Evolutionary conservation across 139 green algal species (phyloP).

Genomic region (Volvox reticuliferus): DNA sequence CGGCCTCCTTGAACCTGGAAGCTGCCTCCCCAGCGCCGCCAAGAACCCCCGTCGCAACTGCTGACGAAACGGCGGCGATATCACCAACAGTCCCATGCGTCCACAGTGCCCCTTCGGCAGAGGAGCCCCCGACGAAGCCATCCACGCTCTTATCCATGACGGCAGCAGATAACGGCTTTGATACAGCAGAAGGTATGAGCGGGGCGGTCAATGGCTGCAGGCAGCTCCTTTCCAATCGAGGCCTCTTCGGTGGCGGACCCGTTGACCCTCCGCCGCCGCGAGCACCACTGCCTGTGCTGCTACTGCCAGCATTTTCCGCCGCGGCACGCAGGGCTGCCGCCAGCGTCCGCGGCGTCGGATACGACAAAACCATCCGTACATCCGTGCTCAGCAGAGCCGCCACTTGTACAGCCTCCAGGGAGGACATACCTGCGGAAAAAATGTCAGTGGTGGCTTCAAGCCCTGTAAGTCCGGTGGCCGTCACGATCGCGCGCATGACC

Average conservation of each 20-base stretch:
- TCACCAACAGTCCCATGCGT: too few species aligned
- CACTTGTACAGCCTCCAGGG: slow-evolving; percentile 39
- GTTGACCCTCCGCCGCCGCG: neutral
- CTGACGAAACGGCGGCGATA: neutral
- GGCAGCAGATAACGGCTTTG: neutral
- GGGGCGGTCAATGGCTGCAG: neutral
- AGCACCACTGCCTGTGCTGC: neutral
- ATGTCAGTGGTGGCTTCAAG: slow-evolving; percentile 51
- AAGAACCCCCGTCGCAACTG: too few species aligned
- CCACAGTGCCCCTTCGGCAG: too few species aligned
- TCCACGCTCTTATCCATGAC: neutral
- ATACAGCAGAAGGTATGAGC: neutral
- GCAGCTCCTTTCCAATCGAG: neutral
- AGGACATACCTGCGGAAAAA: slow-evolving; percentile 23
- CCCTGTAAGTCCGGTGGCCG: slow-evolving; percentile 7
- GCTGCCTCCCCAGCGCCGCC: too few species aligned
- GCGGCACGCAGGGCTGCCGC: slow-evolving; percentile 41
- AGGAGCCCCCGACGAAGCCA: too few species aligned
- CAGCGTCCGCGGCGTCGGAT: slow-evolving; percentile 33
- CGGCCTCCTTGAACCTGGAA: neutral
- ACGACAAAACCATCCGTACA: slow-evolving; percentile 37
- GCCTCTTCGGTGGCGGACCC: neutral
- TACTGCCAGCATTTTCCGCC: neutral
- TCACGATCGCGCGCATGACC: slow-evolving; percentile 29
- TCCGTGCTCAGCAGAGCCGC: slow-evolving; percentile 26